Conservation (phyloP, 2,329 filamentous ascomycete genomes). For the Aspergillus chevalieri region DNA sequence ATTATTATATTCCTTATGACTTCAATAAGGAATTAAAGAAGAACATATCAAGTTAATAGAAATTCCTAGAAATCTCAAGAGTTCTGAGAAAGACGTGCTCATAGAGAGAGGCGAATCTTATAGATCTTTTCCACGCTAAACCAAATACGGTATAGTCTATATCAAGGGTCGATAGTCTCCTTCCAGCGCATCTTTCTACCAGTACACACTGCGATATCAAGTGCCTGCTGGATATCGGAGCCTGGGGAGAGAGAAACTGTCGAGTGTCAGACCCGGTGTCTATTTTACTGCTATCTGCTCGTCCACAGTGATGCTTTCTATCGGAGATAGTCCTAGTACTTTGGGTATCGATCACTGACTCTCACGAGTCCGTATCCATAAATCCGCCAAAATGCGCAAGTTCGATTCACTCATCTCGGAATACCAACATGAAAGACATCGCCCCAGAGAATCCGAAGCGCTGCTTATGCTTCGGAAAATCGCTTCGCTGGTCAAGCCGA, state of each 20-base stretch:
- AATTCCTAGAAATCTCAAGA: no score
- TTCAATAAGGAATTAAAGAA: no score
- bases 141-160: neutral
- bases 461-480: conserved; percentile 65
- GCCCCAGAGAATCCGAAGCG: conserved; percentile 47
- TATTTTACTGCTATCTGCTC: no score
- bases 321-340: neutral
- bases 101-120: neutral
- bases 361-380: no score
- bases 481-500: conserved; percentile 84
- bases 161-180: neutral
- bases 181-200: neutral
- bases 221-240: no score
- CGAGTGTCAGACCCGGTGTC: no score
- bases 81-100: no score
- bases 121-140: neutral
- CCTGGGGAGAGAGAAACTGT: no score
- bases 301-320: neutral
- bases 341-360: no score
- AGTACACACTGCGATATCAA: neutral
- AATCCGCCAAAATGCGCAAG: conserved; percentile 32
- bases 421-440: conserved; percentile 49
- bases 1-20: no score
- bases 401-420: conserved; percentile 44
- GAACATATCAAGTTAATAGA: no score